Conservation (phyloP, 768 basidiomycete genomes). For the Suillus bovinus region DNA sequence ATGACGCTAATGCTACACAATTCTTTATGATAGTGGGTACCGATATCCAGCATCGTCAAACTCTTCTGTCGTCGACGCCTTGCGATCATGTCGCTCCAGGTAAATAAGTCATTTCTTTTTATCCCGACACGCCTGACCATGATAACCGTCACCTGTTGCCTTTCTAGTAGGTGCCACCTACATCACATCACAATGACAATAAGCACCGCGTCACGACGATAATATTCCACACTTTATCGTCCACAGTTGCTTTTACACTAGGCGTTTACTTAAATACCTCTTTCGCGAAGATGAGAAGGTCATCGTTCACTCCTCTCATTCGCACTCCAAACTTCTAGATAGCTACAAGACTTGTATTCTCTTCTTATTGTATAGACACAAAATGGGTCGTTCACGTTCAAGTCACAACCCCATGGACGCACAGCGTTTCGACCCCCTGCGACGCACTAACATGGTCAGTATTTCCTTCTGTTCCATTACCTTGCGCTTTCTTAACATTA, state of each 20-base stretch:
- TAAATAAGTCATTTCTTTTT: not conserved
- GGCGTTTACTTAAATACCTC: not conserved
- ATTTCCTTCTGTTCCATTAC: not conserved
- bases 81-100: slow-evolving; percentile 12
- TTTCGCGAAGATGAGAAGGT: not conserved
- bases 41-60: not conserved
- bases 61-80: not conserved
- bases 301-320: not conserved
- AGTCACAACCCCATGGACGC: not conserved
- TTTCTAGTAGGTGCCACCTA: slow-evolving; percentile 30
- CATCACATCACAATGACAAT: not conserved
- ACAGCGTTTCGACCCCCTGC: not conserved
- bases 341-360: not conserved
- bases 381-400: slow-evolving; percentile 6
- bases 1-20: not conserved
- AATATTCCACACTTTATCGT: not conserved
- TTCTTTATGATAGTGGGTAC: not conserved
- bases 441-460: slow-evolving; percentile 21
- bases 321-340: not conserved
- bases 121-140: slow-evolving; percentile 20
- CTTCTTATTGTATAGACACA: not conserved
- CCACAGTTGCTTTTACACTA: not conserved
- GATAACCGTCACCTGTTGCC: slow-evolving; percentile 5
- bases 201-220: not conserved
- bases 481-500: slow-evolving; percentile 14